phyloP scores from a whole-genome alignment of 1,139 yeast species.

The Oligophagozyma castellii region DNA sequence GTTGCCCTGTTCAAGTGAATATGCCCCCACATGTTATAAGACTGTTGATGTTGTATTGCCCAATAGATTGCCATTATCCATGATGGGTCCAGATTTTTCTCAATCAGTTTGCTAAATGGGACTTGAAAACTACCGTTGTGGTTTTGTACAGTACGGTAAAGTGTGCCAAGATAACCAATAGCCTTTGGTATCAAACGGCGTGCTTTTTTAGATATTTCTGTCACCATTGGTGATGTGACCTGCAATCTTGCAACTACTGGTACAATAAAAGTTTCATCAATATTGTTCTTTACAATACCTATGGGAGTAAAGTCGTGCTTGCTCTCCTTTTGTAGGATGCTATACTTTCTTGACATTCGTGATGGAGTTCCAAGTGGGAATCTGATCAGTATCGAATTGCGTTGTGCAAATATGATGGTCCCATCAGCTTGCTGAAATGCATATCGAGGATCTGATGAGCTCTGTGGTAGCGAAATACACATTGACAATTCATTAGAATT shows the following conservation, averaged over 20 bases:
- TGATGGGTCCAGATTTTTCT: slow-evolving; percentile 5
- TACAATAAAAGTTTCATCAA: slow-evolving; percentile 12
- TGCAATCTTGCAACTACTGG: slow-evolving; percentile 19
- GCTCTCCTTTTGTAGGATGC: slow-evolving; percentile 22
- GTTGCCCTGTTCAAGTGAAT: slow-evolving; percentile 15
- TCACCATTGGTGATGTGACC: slow-evolving; percentile 17
- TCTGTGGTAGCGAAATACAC: slow-evolving; percentile 31
- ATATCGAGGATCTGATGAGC: slow-evolving; percentile 34
- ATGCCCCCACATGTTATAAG: slow-evolving; percentile 19
- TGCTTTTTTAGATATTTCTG: slow-evolving; percentile 21
- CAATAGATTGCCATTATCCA: slow-evolving; percentile 17
- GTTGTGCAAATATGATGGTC: slow-evolving; percentile 36
- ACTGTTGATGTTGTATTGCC: slow-evolving; percentile 19
- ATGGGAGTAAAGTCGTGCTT: slow-evolving; percentile 15
- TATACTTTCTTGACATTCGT: slow-evolving; percentile 2
- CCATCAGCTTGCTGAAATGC: slow-evolving; percentile 47
- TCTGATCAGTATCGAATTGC: slow-evolving; percentile 34
- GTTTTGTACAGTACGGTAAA: slow-evolving; percentile 43
- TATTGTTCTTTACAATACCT: slow-evolving; percentile 22
- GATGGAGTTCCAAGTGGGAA: slow-evolving; percentile 30
- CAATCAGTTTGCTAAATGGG: slow-evolving; percentile 33
- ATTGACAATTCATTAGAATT: slow-evolving; percentile 29
- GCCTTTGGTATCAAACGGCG: slow-evolving; percentile 26
- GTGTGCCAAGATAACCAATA: slow-evolving; percentile 33
- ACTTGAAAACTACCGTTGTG: slow-evolving; percentile 35